Conservation (phyloP, 2,329 filamentous ascomycete species). For the Fusarium anthophilum region DNA sequence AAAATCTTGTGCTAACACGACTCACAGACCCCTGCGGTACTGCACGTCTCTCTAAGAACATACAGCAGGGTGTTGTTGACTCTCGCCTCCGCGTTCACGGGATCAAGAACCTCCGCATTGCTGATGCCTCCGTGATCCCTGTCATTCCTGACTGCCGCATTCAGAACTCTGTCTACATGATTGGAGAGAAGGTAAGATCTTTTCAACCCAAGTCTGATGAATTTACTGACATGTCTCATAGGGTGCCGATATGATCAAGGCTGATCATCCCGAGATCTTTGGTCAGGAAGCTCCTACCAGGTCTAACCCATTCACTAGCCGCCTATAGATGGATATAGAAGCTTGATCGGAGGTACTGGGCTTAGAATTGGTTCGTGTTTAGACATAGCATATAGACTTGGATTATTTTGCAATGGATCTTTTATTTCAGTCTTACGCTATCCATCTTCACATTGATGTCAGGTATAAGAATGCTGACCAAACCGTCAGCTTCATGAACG, state of each 20-base stretch:
- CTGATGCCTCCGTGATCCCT: conserved; percentile 66
- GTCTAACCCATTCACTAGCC: neutral
- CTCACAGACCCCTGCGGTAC: conserved; percentile 62
- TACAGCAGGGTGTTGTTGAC: conserved; percentile 60
- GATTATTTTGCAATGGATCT: neutral
- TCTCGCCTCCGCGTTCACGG: conserved; percentile 62
- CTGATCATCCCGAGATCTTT: neutral
- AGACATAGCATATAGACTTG: neutral
- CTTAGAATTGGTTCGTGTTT: neutral
- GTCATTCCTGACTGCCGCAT: conserved; percentile 65
- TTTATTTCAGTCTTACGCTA: neutral
- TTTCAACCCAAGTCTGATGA: fast-evolving
- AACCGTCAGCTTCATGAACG: neutral
- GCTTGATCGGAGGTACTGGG: fast-evolving
- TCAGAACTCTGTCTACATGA: conserved; percentile 69
- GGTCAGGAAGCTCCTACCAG: neutral
- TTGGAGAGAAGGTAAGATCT: conserved; percentile 60
- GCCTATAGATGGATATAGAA: neutral
- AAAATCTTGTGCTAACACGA: neutral
- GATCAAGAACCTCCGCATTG: conserved; percentile 61
- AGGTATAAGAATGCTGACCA: neutral
- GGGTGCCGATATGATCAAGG: conserved; percentile 3
- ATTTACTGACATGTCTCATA: neutral
- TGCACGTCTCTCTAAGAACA: conserved; percentile 59
- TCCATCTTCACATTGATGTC: neutral